A percentile compares a stretch with the other conserved stretches of the same genome.
These are phyloP conservation scores for Alnus rubra DNA, from an alignment of 306 rosid genomes.

Conservation along the genomic window DNA sequence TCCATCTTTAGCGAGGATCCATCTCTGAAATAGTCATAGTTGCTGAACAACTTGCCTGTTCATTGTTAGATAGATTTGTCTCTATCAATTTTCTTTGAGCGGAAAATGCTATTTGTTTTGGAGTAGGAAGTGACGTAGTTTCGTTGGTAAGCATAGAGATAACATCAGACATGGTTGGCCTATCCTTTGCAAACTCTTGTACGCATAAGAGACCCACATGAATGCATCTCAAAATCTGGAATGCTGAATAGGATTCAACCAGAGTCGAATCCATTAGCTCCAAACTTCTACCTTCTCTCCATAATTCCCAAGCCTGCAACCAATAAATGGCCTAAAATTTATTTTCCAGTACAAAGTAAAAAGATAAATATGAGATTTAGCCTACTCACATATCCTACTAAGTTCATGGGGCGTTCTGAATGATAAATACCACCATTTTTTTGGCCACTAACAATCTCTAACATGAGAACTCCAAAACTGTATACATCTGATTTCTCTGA, in stretches of 20 bases:
- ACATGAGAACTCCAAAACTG: conserved; percentile 32
- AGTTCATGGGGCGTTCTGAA: conserved; percentile 2
- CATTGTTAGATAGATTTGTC: neutral
- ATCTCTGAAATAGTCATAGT: neutral
- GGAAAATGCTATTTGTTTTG: conserved; percentile 21
- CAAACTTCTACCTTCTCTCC: neutral
- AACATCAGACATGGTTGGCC: conserved; percentile 15
- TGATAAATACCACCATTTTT: conserved; percentile 8
- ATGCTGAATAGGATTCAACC: neutral
- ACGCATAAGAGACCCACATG: conserved; percentile 23
- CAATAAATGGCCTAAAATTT: neutral
- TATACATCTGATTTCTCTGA: conserved; percentile 33
- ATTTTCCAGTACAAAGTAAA: neutral
- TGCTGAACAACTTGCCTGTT: neutral
- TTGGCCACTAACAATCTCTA: conserved; percentile 27
- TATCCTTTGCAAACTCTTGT: conserved; percentile 18
- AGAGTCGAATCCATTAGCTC: conserved; percentile 11
- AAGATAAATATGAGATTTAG: neutral
- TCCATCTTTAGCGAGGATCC: neutral
- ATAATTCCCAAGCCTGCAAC: conserved; percentile 15
- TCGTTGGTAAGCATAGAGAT: conserved; percentile 27
- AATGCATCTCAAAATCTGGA: conserved; percentile 3
- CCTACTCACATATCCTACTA: conserved; percentile 24
- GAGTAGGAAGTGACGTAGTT: conserved; percentile 7
- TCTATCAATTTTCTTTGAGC: too few relatives aligned